These are phyloP conservation scores for Colletotrichum navitas DNA, from an alignment of 2,329 filamentous ascomycete species.

Conservation along the genomic window DNA sequence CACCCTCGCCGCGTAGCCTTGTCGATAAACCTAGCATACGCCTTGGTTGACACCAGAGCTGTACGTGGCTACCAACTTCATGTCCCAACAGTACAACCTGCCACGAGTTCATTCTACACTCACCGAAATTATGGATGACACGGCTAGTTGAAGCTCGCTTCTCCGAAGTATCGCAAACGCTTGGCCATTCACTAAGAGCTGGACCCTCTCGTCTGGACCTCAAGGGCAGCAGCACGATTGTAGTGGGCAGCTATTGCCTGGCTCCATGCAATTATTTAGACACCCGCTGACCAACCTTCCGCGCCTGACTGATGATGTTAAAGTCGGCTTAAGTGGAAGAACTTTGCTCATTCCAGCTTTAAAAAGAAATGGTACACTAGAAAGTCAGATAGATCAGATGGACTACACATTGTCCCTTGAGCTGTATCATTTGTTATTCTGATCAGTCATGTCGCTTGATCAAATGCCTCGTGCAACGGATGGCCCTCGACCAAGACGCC, in stretches of 20 bases:
- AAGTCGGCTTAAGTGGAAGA: neutral
- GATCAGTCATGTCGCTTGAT: neutral
- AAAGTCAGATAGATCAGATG: neutral
- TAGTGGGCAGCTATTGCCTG: neutral
- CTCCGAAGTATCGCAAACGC: neutral
- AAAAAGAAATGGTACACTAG: neutral
- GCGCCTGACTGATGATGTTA: neutral
- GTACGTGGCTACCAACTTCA: neutral
- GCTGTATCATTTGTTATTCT: neutral
- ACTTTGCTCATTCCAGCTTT: neutral
- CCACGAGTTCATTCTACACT: neutral
- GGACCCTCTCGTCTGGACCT: conserved; percentile 18
- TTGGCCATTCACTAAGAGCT: conserved; percentile 1
- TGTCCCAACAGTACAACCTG: neutral
- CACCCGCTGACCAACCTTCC: neutral
- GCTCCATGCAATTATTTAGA: neutral
- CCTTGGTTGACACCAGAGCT: conserved; percentile 16
- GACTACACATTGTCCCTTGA: neutral
- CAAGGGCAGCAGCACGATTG: conserved; percentile 3
- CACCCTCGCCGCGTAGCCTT: conserved; percentile 6
- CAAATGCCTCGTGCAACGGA: neutral
- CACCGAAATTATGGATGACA: neutral
- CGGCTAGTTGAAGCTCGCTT: neutral
- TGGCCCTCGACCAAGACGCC: neutral
- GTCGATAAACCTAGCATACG: neutral